phyloP scores from a whole-genome alignment of 2,329 filamentous ascomycete genomes.

The Calonectria naviculata region DNA sequence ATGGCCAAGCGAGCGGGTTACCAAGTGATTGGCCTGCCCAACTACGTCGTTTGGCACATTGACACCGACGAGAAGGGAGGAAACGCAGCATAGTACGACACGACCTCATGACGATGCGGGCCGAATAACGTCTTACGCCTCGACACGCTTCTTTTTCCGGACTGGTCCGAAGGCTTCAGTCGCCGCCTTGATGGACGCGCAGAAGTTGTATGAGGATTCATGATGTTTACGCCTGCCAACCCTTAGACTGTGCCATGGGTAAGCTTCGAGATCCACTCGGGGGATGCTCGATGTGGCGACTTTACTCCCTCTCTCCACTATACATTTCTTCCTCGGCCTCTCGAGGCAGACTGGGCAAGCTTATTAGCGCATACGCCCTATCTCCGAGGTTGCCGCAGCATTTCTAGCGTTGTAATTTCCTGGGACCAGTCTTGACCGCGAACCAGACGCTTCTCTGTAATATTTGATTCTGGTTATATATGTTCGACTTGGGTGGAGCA shows the following conservation, averaged over 20 bases:
- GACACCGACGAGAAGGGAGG: constrained; percentile 95
- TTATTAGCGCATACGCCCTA: not conserved
- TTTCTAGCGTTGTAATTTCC: constrained; percentile 33
- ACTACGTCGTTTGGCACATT: constrained; percentile 99
- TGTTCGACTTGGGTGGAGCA: constrained; percentile 26
- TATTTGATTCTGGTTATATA: constrained; percentile 44
- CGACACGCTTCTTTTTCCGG: constrained; percentile 29
- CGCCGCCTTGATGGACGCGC: constrained; percentile 28
- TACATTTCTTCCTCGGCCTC: constrained; percentile 20
- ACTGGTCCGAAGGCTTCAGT: constrained; percentile 29
- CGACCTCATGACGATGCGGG: constrained; percentile 14
- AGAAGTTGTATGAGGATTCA: constrained; percentile 40
- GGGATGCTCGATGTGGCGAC: constrained; percentile 12
- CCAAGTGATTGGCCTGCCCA: constrained; percentile 89
- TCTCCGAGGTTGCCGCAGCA: constrained; percentile 28
- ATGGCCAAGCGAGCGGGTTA: constrained; percentile 98
- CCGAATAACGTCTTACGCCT: constrained; percentile 30
- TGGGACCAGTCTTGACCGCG: constrained; percentile 27
- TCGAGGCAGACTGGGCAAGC: constrained; percentile 10
- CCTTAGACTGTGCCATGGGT: constrained; percentile 18
- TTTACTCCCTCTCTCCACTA: not conserved
- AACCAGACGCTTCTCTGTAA: constrained; percentile 41
- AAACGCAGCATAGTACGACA: constrained; percentile 65
- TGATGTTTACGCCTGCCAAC: constrained; percentile 34
- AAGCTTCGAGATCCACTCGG: constrained; percentile 19